Evolutionary conservation across 1,284 basidiomycete genomes (phyloP).

Genomic region (Cerrena zonata): DNA sequence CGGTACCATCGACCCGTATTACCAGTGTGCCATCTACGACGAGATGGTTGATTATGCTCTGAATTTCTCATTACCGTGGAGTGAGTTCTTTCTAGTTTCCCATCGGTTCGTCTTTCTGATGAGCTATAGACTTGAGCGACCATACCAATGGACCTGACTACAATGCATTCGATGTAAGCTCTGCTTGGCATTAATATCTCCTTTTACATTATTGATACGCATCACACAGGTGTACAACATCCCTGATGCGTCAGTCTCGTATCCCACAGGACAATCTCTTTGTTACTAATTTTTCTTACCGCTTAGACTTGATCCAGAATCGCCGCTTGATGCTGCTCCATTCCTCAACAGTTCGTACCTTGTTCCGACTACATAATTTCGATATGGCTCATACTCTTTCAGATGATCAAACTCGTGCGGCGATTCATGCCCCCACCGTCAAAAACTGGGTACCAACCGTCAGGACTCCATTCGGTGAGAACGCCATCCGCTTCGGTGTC

Average conservation of each 20-base stretch:
- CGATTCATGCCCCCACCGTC: conserved; percentile 65
- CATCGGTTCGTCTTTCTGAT: neutral
- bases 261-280: no score
- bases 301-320: conserved; percentile 13
- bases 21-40: conserved; percentile 24
- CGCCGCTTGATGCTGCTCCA: conserved; percentile 26
- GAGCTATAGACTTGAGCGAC: neutral
- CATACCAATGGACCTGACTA: conserved; percentile 4
- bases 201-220: neutral
- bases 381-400: neutral
- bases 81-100: conserved; percentile 5
- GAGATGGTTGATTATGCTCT: conserved; percentile 28
- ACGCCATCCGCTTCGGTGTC: no score
- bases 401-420: conserved; percentile 30
- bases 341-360: conserved; percentile 55
- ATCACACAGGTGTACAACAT: conserved; percentile 25
- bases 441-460: conserved; percentile 49
- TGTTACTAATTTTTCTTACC: no score
- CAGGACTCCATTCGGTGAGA: conserved; percentile 41
- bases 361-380: neutral
- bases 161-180: conserved; percentile 22
- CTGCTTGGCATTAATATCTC: neutral
- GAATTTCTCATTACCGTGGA: conserved; percentile 28
- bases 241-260: conserved; percentile 25
- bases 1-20: conserved; percentile 26